Conservation (phyloP, 441 rosid species). For the Capsella rubella region DNA sequence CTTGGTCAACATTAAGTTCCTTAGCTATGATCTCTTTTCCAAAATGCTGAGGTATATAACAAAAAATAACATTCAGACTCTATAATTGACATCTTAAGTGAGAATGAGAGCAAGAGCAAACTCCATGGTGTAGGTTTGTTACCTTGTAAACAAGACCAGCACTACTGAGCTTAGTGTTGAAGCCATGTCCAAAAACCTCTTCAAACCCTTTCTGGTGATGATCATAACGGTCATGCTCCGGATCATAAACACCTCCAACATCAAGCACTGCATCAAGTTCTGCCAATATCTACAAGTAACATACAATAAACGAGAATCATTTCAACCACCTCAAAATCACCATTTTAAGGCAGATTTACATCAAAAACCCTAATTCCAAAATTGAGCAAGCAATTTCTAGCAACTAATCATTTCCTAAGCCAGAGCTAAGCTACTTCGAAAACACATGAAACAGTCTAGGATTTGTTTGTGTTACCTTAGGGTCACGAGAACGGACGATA, state of each 20-base stretch:
- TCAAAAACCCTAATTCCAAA: slow-evolving; percentile 6
- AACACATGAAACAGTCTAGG: not conserved
- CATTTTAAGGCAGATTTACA: not conserved
- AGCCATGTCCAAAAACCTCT: slow-evolving; percentile 91
- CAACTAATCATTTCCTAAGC: not conserved
- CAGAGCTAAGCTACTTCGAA: not conserved
- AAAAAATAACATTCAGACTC: slow-evolving; percentile 16
- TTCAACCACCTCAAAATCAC: not conserved
- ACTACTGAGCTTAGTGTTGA: slow-evolving; percentile 87
- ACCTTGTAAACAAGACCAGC: slow-evolving; percentile 92
- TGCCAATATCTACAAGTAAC: slow-evolving; percentile 65
- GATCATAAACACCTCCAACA: slow-evolving; percentile 95
- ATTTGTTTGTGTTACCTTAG: slow-evolving; percentile 53
- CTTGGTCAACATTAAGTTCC: slow-evolving; percentile 79
- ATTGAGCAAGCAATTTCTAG: slow-evolving; percentile 3
- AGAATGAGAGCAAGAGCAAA: not conserved
- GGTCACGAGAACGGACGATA: slow-evolving; percentile 83
- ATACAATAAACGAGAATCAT: not conserved
- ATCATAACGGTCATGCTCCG: slow-evolving; percentile 73
- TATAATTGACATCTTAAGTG: not conserved
- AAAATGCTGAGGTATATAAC: slow-evolving; percentile 60
- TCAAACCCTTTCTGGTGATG: slow-evolving; percentile 86
- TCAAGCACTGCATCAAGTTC: slow-evolving; percentile 94
- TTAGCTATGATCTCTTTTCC: slow-evolving; percentile 87
- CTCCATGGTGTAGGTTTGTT: not conserved